phyloP scores from a whole-genome alignment of 192 early-diverging fungal genomes.

The Linnemannia elongata region DNA sequence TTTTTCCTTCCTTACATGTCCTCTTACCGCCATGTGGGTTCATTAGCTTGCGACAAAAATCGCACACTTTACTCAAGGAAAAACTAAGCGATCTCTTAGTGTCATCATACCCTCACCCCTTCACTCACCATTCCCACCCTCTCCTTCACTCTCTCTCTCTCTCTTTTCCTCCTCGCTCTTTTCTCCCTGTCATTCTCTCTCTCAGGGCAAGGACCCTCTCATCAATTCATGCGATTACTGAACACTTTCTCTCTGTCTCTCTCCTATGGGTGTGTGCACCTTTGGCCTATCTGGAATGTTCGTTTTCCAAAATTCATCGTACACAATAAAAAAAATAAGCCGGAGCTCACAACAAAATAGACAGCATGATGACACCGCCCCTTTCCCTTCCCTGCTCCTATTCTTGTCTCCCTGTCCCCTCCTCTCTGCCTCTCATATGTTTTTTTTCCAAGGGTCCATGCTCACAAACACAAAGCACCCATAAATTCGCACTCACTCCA shows the following conservation, averaged over 20 bases:
- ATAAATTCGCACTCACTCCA: neutral
- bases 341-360: neutral
- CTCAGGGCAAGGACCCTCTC: neutral
- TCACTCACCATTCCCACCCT: neutral
- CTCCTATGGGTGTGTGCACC: neutral
- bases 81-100: neutral
- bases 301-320: neutral
- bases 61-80: too few relatives aligned
- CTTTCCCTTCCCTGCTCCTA: neutral
- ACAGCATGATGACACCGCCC: neutral
- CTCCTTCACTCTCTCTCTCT: neutral
- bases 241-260: neutral
- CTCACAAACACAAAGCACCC: neutral
- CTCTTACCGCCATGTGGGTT: neutral
- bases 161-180: neutral
- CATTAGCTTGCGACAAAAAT: neutral
- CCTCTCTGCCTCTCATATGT: neutral
- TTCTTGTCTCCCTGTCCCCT: neutral
- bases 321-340: neutral
- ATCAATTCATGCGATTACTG: neutral
- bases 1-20: neutral
- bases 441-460: slow-evolving; percentile 16
- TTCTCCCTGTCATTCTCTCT: neutral
- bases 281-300: slow-evolving; percentile 2
- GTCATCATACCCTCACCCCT: neutral